phyloP scores from a whole-genome alignment of 2,329 filamentous ascomycete genomes.

The Colletotrichum tofieldiae region DNA sequence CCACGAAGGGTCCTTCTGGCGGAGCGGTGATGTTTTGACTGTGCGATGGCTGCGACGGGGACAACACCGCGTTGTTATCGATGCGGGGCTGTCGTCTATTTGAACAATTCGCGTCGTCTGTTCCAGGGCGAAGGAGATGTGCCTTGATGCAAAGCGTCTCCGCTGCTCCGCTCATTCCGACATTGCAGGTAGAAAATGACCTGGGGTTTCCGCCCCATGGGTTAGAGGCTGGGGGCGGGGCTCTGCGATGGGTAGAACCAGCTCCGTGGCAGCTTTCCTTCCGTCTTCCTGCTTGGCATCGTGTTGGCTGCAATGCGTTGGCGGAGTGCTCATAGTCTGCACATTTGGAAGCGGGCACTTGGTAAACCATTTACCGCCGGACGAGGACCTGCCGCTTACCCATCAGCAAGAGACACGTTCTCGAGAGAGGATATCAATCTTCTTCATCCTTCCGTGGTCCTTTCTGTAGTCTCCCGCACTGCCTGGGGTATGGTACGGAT shows the following conservation, averaged over 20 bases:
- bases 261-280: not conserved
- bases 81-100: not conserved
- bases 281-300: not conserved
- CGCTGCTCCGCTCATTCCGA: not conserved
- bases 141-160: not conserved
- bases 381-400: not conserved
- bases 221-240: not conserved
- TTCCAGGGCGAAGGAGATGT: not conserved
- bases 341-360: not conserved
- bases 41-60: not conserved
- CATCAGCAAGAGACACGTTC: not conserved
- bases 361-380: not conserved
- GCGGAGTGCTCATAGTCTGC: not conserved
- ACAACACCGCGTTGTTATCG: conserved; percentile 2
- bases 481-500: not conserved
- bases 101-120: not conserved
- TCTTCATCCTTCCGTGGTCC: not conserved
- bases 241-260: not conserved
- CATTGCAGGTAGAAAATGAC: not conserved
- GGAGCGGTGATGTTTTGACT: not conserved
- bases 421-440: not conserved
- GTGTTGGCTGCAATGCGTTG: not conserved
- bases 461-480: not conserved
- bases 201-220: not conserved
- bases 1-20: not conserved